A percentile compares a stretch with the other conserved stretches of the same genome.
phyloP scores from a whole-genome alignment of 169 alveolate species.

The Pseudocohnilembus persalinus region DNA sequence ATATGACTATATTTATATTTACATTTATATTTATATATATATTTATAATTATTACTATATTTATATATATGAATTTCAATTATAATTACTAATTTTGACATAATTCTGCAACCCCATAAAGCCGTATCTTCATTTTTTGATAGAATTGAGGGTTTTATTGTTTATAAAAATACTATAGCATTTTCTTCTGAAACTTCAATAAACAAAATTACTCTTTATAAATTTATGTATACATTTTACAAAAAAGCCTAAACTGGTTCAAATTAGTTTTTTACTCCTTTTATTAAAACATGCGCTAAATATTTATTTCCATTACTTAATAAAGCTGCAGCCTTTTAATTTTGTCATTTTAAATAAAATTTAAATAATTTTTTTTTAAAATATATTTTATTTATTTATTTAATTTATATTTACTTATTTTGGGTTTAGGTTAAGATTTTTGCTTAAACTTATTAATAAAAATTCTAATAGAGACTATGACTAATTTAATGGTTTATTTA shows the following conservation, averaged over 20 bases:
- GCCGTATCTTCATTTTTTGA: conserved; percentile 58
- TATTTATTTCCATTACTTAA: conserved; percentile 82
- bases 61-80: too few relatives aligned
- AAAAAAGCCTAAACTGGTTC: conserved; percentile 60
- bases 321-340: conserved; percentile 68
- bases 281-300: conserved; percentile 80
- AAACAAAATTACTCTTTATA: conserved; percentile 23
- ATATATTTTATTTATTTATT: too few relatives aligned
- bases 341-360: too few relatives aligned
- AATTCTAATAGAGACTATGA: conserved; percentile 34
- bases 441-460: conserved; percentile 29
- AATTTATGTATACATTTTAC: conserved; percentile 30
- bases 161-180: conserved; percentile 32
- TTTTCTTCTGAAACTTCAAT: conserved; percentile 39
- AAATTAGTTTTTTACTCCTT: conserved; percentile 85
- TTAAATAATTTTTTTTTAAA: too few relatives aligned
- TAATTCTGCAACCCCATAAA: conserved; percentile 41
- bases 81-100: conserved; percentile 36
- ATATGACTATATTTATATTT: too few relatives aligned
- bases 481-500: conserved; percentile 22
- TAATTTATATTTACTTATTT: not conserved
- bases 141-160: conserved; percentile 45
- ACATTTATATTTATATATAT: too few relatives aligned
- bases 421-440: conserved; percentile 24
- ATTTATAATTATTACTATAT: too few relatives aligned